Percentiles rank a stretch among this genome's conserved stretches.
phyloP scores from a whole-genome alignment of 2,329 filamentous ascomycete genomes.

The Beauveria sp. region DNA sequence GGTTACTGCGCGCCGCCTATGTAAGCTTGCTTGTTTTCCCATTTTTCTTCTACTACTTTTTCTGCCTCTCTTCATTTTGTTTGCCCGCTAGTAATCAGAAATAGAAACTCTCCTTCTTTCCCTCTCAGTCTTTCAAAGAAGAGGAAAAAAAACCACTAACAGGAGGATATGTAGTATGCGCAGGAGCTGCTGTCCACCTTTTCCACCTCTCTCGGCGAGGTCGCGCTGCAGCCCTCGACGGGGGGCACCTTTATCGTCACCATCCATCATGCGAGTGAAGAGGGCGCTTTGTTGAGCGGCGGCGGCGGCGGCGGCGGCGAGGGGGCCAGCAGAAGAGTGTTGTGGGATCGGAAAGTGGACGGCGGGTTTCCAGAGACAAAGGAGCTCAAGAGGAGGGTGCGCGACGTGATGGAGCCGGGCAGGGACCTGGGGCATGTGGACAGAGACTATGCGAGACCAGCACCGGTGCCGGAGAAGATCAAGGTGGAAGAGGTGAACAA shows the following conservation, averaged over 20 bases:
- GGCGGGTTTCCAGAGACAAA: slow-evolving; percentile 94
- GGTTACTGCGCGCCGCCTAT: slow-evolving; percentile 82
- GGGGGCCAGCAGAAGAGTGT: slow-evolving; percentile 33
- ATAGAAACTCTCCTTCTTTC: not conserved
- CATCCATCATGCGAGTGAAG: slow-evolving; percentile 31
- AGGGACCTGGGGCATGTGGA: slow-evolving; percentile 79
- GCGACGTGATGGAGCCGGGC: slow-evolving; percentile 73
- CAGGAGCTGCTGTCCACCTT: slow-evolving; percentile 97
- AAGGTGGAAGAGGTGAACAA: not conserved
- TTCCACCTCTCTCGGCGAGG: slow-evolving; percentile 71
- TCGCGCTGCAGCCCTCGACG: slow-evolving; percentile 76
- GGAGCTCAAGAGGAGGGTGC: slow-evolving; percentile 74
- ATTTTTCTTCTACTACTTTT: not conserved
- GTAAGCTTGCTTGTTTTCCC: slow-evolving; percentile 38
- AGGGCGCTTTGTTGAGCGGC: not conserved
- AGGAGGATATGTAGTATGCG: slow-evolving; percentile 56
- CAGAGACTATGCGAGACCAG: slow-evolving; percentile 30
- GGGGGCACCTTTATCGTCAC: slow-evolving; percentile 77
- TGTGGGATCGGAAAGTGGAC: slow-evolving; percentile 85
- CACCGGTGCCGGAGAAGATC: not conserved
- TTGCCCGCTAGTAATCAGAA: not conserved
- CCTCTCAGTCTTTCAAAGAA: not conserved
- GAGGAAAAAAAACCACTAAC: not conserved
- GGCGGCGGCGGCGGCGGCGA: not conserved
- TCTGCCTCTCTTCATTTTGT: not conserved